These are phyloP conservation scores for Aspergillus felis DNA, from an alignment of 2,329 filamentous ascomycete genomes.

Conservation along the genomic window DNA sequence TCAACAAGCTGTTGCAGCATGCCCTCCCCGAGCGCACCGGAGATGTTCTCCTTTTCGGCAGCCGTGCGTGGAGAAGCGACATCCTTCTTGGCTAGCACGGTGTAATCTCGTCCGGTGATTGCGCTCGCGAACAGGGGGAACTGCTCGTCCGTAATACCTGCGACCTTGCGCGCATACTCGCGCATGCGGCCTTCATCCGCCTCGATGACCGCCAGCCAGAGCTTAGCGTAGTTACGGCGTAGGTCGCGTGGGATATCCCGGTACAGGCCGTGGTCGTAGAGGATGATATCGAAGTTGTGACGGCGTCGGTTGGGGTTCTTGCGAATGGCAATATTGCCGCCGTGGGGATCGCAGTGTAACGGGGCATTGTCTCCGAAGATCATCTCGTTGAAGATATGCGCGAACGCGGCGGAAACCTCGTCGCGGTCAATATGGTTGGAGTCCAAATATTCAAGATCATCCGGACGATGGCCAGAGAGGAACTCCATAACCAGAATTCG, in stretches of 20 bases:
- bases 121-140: slow-evolving; percentile 95
- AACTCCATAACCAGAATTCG: slow-evolving; percentile 95
- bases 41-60: slow-evolving; percentile 83
- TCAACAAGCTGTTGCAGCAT: slow-evolving; percentile 85
- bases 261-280: slow-evolving; percentile 97
- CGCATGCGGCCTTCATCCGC: slow-evolving; percentile 83
- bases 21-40: slow-evolving; percentile 77
- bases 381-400: slow-evolving; percentile 98
- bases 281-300: slow-evolving; percentile 87
- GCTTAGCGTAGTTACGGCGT: slow-evolving; percentile 85
- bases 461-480: slow-evolving; percentile 77
- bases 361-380: slow-evolving; percentile 88
- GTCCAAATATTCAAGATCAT: slow-evolving; percentile 86
- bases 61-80: slow-evolving; percentile 57
- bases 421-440: slow-evolving; percentile 84
- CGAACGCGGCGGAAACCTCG: slow-evolving; percentile 86
- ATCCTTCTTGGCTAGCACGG: slow-evolving; percentile 62
- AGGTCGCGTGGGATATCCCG: slow-evolving; percentile 78
- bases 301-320: slow-evolving; percentile 61
- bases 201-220: slow-evolving; percentile 95
- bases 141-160: slow-evolving; percentile 80
- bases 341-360: slow-evolving; percentile 94
- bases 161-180: slow-evolving; percentile 81
- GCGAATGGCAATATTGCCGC: slow-evolving; percentile 90
- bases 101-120: slow-evolving; percentile 91